A percentile compares a stretch with the other conserved stretches of the same genome.
phyloP scores from a whole-genome alignment of 73 alveolate genomes.

The Paramecium primaurelia region DNA sequence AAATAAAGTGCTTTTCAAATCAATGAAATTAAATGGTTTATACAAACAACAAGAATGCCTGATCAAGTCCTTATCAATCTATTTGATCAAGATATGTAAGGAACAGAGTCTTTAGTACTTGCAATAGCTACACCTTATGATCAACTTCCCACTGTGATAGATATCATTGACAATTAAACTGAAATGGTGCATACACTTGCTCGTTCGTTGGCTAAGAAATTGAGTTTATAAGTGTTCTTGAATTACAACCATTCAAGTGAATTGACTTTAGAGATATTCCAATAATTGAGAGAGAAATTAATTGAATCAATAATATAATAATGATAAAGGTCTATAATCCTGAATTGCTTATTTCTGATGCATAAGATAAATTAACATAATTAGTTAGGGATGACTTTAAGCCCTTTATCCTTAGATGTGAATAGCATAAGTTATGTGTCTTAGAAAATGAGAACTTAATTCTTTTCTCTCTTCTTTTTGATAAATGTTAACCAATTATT shows the following conservation, averaged over 20 bases:
- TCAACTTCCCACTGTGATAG: constrained; percentile 3
- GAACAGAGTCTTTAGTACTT: not conserved
- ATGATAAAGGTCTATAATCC: constrained; percentile 5
- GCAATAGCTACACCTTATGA: constrained; percentile 26
- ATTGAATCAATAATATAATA: constrained; percentile 28
- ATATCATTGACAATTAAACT: not conserved
- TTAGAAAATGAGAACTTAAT: not conserved
- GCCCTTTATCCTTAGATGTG: not conserved
- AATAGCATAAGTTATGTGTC: not conserved
- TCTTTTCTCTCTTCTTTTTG: not conserved
- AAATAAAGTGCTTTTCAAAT: not conserved
- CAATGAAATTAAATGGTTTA: not conserved
- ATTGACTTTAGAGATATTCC: not conserved
- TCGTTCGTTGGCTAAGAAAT: not conserved
- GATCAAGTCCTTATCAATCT: not conserved
- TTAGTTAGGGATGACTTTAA: not conserved
- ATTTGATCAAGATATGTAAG: not conserved
- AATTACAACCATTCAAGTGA: constrained; percentile 25
- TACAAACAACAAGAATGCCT: not conserved
- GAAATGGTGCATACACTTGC: not conserved
- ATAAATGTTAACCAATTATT: not conserved
- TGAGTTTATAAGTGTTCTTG: not conserved
- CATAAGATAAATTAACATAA: not conserved
- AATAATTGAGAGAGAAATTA: not conserved
- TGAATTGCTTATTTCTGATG: not conserved